A percentile compares a stretch with the other conserved stretches of the same genome.
These are phyloP conservation scores for Xerocomellus amylosporus DNA, from an alignment of 768 basidiomycete genomes.

Conservation along the genomic window DNA sequence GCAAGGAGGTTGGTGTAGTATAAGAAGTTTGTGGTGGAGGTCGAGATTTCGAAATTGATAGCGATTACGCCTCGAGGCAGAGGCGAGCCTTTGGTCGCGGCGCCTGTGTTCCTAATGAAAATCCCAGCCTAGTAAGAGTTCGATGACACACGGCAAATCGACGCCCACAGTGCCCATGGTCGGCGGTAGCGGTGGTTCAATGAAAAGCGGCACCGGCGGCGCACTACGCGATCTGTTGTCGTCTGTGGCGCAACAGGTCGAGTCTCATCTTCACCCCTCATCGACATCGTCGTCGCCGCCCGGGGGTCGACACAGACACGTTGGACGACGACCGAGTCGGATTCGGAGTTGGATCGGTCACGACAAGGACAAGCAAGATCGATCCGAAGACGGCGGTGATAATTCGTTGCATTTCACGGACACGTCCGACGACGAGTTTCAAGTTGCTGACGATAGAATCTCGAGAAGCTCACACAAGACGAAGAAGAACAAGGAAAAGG, in stretches of 20 bases:
- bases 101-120: neutral
- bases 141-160: neutral
- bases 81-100: neutral
- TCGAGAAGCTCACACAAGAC: neutral
- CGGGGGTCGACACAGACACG: neutral
- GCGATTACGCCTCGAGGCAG: slow-evolving; percentile 15
- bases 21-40: neutral
- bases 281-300: neutral
- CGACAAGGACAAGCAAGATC: neutral
- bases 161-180: neutral
- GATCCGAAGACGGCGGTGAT: slow-evolving; percentile 3
- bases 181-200: neutral
- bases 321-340: slow-evolving; percentile 13
- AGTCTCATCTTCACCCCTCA: slow-evolving; percentile 17
- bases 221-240: slow-evolving; percentile 20
- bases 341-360: slow-evolving; percentile 16
- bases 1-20: neutral
- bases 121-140: neutral
- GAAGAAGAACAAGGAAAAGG: neutral
- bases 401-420: slow-evolving; percentile 18
- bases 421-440: slow-evolving; percentile 15
- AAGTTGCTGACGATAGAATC: neutral
- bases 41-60: neutral
- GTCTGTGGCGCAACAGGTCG: slow-evolving; percentile 25
- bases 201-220: neutral